phyloP scores from a whole-genome alignment of 2,329 filamentous ascomycete species.

The Capronia coronata region DNA sequence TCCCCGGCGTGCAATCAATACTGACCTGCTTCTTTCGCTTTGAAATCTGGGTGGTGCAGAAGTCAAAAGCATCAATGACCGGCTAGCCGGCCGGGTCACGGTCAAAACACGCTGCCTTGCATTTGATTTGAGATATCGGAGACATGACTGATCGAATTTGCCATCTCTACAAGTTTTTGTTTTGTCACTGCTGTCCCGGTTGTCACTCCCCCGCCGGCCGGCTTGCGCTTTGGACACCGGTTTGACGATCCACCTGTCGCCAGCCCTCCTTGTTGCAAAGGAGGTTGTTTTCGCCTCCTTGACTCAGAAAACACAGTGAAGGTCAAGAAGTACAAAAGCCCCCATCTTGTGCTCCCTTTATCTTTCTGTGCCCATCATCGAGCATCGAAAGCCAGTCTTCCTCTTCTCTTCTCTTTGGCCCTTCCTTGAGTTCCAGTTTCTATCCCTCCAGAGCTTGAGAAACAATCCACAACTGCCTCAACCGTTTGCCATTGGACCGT shows the following conservation, averaged over 20 bases:
- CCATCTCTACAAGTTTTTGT: background rate
- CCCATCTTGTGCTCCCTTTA: constrained; percentile 15
- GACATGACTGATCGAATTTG: background rate
- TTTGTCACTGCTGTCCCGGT: background rate
- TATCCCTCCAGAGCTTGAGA: no score
- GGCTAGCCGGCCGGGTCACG: no score
- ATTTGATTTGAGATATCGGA: background rate
- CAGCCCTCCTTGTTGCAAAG: background rate
- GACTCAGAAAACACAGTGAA: no score
- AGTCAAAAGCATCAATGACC: no score
- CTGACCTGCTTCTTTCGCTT: background rate
- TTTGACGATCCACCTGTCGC: background rate
- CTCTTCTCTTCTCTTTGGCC: background rate
- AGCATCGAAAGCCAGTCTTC: background rate
- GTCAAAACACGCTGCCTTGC: no score
- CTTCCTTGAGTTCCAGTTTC: background rate
- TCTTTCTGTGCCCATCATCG: background rate
- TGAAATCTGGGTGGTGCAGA: no score
- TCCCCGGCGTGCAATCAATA: background rate
- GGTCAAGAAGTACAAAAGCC: constrained; percentile 20
- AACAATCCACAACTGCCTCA: no score
- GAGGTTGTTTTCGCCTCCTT: no score
- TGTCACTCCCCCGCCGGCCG: background rate
- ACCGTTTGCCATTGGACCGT: no score
- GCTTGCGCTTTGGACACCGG: background rate